Evolutionary conservation across 2,329 filamentous ascomycete species (phyloP), one percentile per base, ranked within the genome.

Genomic region (Epichloe amarillans): DNA sequence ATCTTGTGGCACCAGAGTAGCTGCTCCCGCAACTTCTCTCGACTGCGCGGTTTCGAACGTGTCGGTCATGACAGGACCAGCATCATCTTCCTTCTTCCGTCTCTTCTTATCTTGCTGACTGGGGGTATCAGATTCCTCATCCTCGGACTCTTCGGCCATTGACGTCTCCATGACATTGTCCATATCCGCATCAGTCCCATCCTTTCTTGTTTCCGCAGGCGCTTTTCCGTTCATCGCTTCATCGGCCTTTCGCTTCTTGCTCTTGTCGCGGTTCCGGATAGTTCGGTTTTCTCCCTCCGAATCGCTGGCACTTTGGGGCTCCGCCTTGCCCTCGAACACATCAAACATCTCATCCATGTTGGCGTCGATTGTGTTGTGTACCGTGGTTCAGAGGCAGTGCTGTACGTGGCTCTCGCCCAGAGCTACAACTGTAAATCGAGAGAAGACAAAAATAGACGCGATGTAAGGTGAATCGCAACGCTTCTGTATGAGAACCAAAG

Each of bases 21-120:
- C 81, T 5, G 88, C 84, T 26, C 84, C 85, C 21, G 86, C 88
- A 39, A 98, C 79, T 68, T 97, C 88, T 74, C 91, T 79, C 56
- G 90, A 94, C 69, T 95, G 83, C 63, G 93, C 90, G 12, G 93
- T 97, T 71, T 97, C 83, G 66, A 98, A 98, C 12, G 84, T 82
- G 70, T 98, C 93, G 19, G 91, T 89, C 59, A 97, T 79, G 45
- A 97, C 83, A 5, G 91, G 88, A 0, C 53, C 65, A 54, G 84
- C 84, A 10, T 80, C 79, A 60, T 84, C 85, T 51, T 71, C 73
- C 58, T 82, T 79, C 62, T 80, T 76, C 58, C 79, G 75, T 49
- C 77, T 74, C 57, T 84, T 80, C 67, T 88, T 88, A 53, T 69
- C 66, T 55, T 70, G 68, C 49, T 80, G 72, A 50, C 75, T 73